Conservation (phyloP, 2,329 filamentous ascomycete genomes). For the Pestalotiopsis fici region DNA sequence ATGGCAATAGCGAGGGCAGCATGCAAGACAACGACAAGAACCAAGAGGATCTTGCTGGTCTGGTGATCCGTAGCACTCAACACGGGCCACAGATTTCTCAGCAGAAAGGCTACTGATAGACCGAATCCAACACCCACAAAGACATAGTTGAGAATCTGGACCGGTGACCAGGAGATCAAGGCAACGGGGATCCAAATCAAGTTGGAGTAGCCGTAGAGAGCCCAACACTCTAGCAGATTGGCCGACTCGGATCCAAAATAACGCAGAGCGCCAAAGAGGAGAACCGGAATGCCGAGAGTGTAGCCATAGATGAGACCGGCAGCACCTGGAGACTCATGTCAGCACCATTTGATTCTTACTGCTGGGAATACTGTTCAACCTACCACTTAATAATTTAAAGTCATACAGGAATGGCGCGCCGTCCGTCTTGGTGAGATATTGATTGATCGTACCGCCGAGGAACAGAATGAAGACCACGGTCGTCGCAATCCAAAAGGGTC, state of each 20-base stretch:
- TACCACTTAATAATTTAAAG: conserved; percentile 84
- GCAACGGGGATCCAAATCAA: conserved; percentile 97
- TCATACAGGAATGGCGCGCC: conserved; percentile 84
- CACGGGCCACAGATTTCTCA: conserved; percentile 88
- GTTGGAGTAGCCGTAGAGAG: conserved; percentile 94
- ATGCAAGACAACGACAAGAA: conserved; percentile 83
- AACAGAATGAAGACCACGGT: conserved; percentile 96
- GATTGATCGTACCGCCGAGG: conserved; percentile 89
- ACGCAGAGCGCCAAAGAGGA: conserved; percentile 82
- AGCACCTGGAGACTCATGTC: conserved; percentile 54
- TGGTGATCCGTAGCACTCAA: conserved; percentile 90
- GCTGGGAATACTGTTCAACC: conserved; percentile 20
- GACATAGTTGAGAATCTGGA: conserved; percentile 87
- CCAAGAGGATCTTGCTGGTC: conserved; percentile 82
- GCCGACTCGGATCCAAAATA: conserved; percentile 96
- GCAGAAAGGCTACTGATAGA: conserved; percentile 78
- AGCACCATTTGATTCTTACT: conserved; percentile 8
- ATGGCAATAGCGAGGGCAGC: conserved; percentile 90
- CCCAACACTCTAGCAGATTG: conserved; percentile 93
- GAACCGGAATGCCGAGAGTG: conserved; percentile 82
- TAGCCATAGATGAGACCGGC: conserved; percentile 96
- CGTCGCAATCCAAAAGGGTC: conserved; percentile 97
- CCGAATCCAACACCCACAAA: conserved; percentile 88
- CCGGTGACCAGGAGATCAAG: conserved; percentile 83
- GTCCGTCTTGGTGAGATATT: conserved; percentile 74